Evolutionary conservation across 495 filamentous ascomycete species (phyloP), one percentile per base, ranked within the genome.

Genomic region (Penicillium coffeae): DNA sequence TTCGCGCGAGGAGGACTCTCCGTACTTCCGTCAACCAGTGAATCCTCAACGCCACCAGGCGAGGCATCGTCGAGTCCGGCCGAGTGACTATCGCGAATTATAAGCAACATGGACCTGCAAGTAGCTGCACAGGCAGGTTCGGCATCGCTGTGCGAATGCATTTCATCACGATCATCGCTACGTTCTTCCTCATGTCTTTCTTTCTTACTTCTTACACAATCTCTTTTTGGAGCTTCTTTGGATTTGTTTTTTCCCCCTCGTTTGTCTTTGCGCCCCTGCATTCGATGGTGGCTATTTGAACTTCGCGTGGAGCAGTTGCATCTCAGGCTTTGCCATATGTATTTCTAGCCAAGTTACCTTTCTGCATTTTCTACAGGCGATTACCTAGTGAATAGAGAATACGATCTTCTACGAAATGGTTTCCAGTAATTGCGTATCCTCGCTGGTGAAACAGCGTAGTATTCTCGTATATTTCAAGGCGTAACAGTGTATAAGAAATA

Each of bases 1-100:
- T 49, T 71, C 75, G n/a, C 79, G 82, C 43, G 88, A 89, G 47
- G 89, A 95, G 52, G 91, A 95, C 50, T 87, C 88, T 41, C 87
- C 93, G 15, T 98, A 98, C 67, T 93, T 97, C 67, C 84, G 93
- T 16, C 91, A 95, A 62, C 93, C 93, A 1, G 88, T 97, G 43
- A 98, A 98, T 62, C 93, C 90, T 9, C 90, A 96, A 60, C 83
- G 93, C 47, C 87, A 94, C 60, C 86, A 89, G 66, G 85, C 87
- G 47, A 74, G 86, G 45, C 83, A 89, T 50, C 82, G 87, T 50
- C 72, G 85, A 52, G 82, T 86, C 45, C 77, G 93, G 38, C 89
- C 90, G 14, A 91, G 87, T 62, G 94, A 98, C 68, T 96, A 92
- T 53, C 76, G 84, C 36, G 88, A 93, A 68, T 71, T 94, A n/a